Base-by-base conservation (phyloP, 2,329 filamentous ascomycete species). In the Ophiostoma perfectum region DNA sequence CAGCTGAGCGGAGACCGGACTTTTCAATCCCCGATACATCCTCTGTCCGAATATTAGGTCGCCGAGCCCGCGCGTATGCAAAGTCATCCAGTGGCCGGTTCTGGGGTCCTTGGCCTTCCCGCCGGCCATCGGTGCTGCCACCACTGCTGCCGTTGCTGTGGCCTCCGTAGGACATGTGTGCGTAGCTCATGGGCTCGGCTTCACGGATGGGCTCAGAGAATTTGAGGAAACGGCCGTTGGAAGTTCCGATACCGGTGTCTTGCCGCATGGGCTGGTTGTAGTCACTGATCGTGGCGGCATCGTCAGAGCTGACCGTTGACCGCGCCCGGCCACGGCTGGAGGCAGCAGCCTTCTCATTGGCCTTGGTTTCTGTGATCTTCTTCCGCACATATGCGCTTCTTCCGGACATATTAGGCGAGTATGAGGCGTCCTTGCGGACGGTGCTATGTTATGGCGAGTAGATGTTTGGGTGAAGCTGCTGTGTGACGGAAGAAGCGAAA, bases 341-440 rank as follows among this genome's bases (percentile, higher is more conserved):
- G 36, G 55, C 55, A 39, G 55, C 66, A 70, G 66, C 69, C 44
- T 75, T 75, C 18, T 78, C 78, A 47, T 73, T 76, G 3, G 75
- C 71, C 67, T 80, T 81, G 39, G 80, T 78, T 69, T 86, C 81
- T 0, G 81, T 83, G 71, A 83, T 84, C 78, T 85, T 86, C 75
- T 86, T 86, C 73, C 84, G 82, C 74, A 85, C 84, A 72, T 84
- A 80, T 44, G 84, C 84, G 75, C 84, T 86, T 68, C 84, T 79
- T 70, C 83, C 84, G 6, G 84, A 87, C 84, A 87, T 87, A 70
- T n/a, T 70, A 39, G 39, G 60, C 60, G 27, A 27, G 27, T 27
- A 27, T 27, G 27, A 27, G 27, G 27, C 27, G 27, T 27, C 27
- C 27, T 27, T 27, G 27, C 27, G 27, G 27, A 27, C 27, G 27